Evolutionary conservation across 2,329 filamentous ascomycete genomes (phyloP), one percentile per base, ranked within the genome.

Genomic region (Epichloe festucae): DNA sequence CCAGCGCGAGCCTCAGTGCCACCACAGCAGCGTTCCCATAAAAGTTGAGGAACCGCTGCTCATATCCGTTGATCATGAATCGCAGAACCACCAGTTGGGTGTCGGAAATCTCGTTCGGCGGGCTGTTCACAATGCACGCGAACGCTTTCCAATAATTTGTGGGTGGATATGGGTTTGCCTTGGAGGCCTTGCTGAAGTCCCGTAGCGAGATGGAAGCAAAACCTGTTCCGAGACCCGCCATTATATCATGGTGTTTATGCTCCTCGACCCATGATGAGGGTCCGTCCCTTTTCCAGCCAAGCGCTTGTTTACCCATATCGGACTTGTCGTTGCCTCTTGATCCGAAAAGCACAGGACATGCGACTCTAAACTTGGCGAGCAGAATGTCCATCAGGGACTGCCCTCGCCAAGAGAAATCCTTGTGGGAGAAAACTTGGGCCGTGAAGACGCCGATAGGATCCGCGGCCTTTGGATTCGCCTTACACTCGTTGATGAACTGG

Each of bases 331-430:
- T 81, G 23, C 88, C 90, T 43, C 80, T 77, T 57, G 90, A 80
- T 17, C 91, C 91, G 64, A 94, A 97, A 0, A 98, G 73, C 1
- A 89, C 83, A 0, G 93, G 91, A 60, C 89, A 95, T 3, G 80
- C 75, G 15, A 86, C 74, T 54, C 89, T 82, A 61, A 87, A 86
- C 66, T 97, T 96, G 51, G 90, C 74, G 60, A 95, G 84, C 34
- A 97, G 74, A 53, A 97, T 87, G 63, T 94, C 87, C 49, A 89
- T 83, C 53, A 95, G 73, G 1, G 83, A 77, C 46, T 77, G 68
- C 8, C 81, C 84, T 48, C 82, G 77, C 75, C 82, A 86, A 50
- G 77, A 72, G 61, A 87, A 85, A 15, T 79, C 74, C 17, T 79
- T 74, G 49, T 78, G 74, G 1, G 86, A 84, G 63, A 94, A 91